Evolutionary conservation across 2,329 filamentous ascomycete genomes (phyloP), one percentile per base, ranked within the genome.

Genomic region (Clonostachys sp.): DNA sequence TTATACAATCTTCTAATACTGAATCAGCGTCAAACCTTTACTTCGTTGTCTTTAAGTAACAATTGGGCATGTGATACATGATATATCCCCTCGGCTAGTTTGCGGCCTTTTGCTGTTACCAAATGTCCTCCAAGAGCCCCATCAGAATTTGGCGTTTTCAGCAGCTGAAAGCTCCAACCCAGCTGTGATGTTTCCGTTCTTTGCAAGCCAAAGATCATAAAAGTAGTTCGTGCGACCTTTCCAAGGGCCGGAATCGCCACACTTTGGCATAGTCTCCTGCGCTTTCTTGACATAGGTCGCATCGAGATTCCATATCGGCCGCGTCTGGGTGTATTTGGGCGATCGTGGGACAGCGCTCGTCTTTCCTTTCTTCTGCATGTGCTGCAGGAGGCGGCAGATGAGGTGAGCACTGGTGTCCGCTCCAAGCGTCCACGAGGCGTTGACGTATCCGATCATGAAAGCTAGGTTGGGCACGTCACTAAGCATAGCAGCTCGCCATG

Each of bases 341-440:
- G 0, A 16, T 6, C 47, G 13, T 7, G 47, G 42, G 24, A 42
- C 35, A 2, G 45, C 47, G 6, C 18, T 35, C 24, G 41, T 45
- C 42, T 45, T 36, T 13, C 35, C 30, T 20, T 38, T 42, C 12
- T 24, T 33, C 24, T 33, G 18, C 47, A 48, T 48, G 14, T 17
- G 14, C 5, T 41, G 12, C 42, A 41, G 42, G 10, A 48, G 35
- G 12, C 47, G 42, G 13, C 34, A 16, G 14, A 48, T 34, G 24
- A 45, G 44, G n/a, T 41, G 12, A 8, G 24, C 20, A 4, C 41
- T 36, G 1, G 71, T 68, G 49, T 87, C 83, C 1, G 79, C 74
- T 5, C 81, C 81, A 0, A 84, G 71, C 0, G 83, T 87, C 83
- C 83, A 87, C 0, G 74, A 76, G 0, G 76, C 74, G 43, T 82